A percentile compares a stretch with the other conserved stretches of the same genome.
Evolutionary conservation across 306 rosid species (phyloP).

Genomic region (Medicago ruthenica): DNA sequence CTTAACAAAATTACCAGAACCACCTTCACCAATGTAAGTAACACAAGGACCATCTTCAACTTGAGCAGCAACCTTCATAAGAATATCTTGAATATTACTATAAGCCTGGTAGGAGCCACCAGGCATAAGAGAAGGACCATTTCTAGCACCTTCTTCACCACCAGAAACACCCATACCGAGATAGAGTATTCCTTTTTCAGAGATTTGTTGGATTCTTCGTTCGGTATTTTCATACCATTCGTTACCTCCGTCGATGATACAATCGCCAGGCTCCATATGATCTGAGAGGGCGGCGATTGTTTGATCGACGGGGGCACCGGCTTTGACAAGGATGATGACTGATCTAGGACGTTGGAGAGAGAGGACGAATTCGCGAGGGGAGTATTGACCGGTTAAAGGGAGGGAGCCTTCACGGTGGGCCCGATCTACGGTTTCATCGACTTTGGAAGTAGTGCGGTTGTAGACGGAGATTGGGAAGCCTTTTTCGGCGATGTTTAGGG

Average conservation of each 20-base stretch:
- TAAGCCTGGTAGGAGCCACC: constrained; percentile 80
- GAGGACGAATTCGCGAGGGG: constrained; percentile 80
- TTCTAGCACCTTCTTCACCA: constrained; percentile 90
- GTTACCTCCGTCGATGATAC: constrained; percentile 91
- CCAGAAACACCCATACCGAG: constrained; percentile 97
- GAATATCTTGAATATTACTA: constrained; percentile 67
- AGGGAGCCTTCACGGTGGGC: constrained; percentile 75
- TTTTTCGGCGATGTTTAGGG: constrained; percentile 93
- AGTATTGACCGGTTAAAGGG: constrained; percentile 73
- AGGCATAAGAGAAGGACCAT: constrained; percentile 93
- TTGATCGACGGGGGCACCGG: constrained; percentile 89
- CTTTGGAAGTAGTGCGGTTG: constrained; percentile 87
- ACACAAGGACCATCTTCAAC: constrained; percentile 95
- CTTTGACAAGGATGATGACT: constrained; percentile 91
- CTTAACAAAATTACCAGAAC: constrained; percentile 86
- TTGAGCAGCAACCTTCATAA: constrained; percentile 81
- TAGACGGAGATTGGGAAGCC: constrained; percentile 97
- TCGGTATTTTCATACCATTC: constrained; percentile 96
- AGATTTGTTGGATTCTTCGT: constrained; percentile 62
- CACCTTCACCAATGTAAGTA: constrained; percentile 88
- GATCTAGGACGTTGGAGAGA: constrained; percentile 90
- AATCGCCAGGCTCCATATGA: constrained; percentile 83
- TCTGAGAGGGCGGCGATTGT: constrained; percentile 78
- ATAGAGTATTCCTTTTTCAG: constrained; percentile 60
- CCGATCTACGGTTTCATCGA: constrained; percentile 84